phyloP scores from a whole-genome alignment of 768 basidiomycete species.

The Lyophyllum shimeji region DNA sequence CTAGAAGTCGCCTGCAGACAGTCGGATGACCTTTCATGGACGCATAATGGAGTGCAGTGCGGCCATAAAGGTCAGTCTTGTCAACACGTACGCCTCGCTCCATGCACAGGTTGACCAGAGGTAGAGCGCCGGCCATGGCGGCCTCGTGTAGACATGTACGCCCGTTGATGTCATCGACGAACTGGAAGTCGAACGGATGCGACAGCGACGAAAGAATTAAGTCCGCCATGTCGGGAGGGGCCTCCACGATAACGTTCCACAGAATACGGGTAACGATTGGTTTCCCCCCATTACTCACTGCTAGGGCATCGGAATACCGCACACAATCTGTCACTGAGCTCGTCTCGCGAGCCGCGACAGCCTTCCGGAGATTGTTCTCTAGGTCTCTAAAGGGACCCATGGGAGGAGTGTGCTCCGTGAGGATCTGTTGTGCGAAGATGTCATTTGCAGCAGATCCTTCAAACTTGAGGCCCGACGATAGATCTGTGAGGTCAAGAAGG shows the following conservation, averaged over 20 bases:
- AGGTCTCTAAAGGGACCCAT: slow-evolving; percentile 84
- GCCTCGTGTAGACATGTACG: slow-evolving; percentile 93
- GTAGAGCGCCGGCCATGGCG: slow-evolving; percentile 77
- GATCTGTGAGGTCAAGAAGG: slow-evolving; percentile 75
- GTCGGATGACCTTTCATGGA: slow-evolving; percentile 86
- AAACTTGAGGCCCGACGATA: slow-evolving; percentile 72
- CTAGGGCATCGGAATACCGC: slow-evolving; percentile 64
- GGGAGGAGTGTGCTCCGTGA: slow-evolving; percentile 57
- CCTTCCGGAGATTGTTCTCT: slow-evolving; percentile 82
- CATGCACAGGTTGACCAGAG: slow-evolving; percentile 81
- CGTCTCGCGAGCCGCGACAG: slow-evolving; percentile 61
- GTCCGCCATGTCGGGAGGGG: slow-evolving; percentile 69
- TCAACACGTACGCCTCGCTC: slow-evolving; percentile 67
- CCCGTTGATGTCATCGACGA: slow-evolving; percentile 96
- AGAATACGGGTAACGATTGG: slow-evolving; percentile 85
- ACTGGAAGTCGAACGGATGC: slow-evolving; percentile 82
- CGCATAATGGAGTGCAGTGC: slow-evolving; percentile 93
- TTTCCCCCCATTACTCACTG: slow-evolving; percentile 58
- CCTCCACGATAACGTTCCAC: slow-evolving; percentile 90
- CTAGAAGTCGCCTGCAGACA: slow-evolving; percentile 76
- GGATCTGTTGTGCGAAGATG: slow-evolving; percentile 70
- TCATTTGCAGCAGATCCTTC: slow-evolving; percentile 79
- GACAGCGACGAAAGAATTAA: slow-evolving; percentile 68
- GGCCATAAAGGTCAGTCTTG: slow-evolving; percentile 86
- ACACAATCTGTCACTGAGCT: slow-evolving; percentile 68